These are phyloP conservation scores for Madurella mycetomatis DNA, from an alignment of 2,329 filamentous ascomycete genomes.

Conservation along the genomic window DNA sequence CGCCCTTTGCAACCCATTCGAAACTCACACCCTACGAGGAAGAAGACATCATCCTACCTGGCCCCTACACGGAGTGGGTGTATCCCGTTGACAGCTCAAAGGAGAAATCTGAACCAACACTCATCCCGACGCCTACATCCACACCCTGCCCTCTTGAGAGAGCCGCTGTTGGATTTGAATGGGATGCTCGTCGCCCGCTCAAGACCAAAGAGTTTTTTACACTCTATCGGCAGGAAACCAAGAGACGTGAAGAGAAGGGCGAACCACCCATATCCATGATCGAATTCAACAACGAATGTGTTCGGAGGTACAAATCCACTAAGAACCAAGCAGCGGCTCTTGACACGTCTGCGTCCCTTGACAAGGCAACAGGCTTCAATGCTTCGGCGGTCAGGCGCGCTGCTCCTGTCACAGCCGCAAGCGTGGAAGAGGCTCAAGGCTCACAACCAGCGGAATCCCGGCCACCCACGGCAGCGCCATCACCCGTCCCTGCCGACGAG, in stretches of 20 bases:
- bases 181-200: conserved; percentile 20
- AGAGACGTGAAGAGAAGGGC: conserved; percentile 13
- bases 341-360: background rate
- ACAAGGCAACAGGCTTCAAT: background rate
- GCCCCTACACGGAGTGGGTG: conserved; percentile 24
- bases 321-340: conserved; percentile 3
- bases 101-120: conserved; percentile 9
- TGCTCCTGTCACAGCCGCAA: background rate
- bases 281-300: conserved; percentile 22
- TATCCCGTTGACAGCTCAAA: conserved; percentile 6
- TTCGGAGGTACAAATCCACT: conserved; percentile 14
- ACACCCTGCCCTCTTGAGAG: conserved; percentile 4
- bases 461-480: conserved; percentile 21
- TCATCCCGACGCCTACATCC: conserved; percentile 10
- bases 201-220: conserved; percentile 17
- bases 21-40: conserved; percentile 23
- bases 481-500: conserved; percentile 20
- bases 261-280: conserved; percentile 15
- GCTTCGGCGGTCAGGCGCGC: background rate
- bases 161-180: conserved; percentile 6
- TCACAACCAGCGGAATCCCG: conserved; percentile 20
- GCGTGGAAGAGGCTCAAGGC: conserved; percentile 5
- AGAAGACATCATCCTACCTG: conserved; percentile 21
- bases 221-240: conserved; percentile 18
- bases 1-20: conserved; percentile 13